Evolutionary conservation across 306 rosid genomes (phyloP).

Genomic region (Arachis stenosperma): DNA sequence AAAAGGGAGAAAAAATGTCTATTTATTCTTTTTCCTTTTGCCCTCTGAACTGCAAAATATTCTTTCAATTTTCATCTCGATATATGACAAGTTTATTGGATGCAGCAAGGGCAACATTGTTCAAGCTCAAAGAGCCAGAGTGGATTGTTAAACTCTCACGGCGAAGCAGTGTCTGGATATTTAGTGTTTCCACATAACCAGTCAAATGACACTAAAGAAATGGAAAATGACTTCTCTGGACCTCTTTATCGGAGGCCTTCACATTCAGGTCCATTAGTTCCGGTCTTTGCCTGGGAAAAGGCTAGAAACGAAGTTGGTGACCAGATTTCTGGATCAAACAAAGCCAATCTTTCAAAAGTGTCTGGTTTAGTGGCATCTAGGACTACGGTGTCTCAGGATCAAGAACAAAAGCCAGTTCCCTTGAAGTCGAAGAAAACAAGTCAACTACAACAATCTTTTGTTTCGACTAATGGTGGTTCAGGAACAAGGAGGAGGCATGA

Average conservation of each 20-base stretch:
- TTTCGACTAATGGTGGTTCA: constrained; percentile 44
- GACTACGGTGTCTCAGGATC: constrained; percentile 46
- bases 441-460: constrained; percentile 46
- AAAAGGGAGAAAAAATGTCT: background rate
- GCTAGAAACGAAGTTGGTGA: constrained; percentile 54
- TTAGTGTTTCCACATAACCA: constrained; percentile 55
- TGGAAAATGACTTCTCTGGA: constrained; percentile 45
- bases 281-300: constrained; percentile 51
- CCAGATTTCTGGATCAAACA: constrained; percentile 39
- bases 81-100: constrained; percentile 13
- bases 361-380: constrained; percentile 59
- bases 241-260: constrained; percentile 56
- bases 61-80: constrained; percentile 21
- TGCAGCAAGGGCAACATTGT: constrained; percentile 61
- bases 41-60: constrained; percentile 8
- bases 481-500: constrained; percentile 56
- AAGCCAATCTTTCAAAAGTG: constrained; percentile 51
- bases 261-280: constrained; percentile 75
- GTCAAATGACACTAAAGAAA: constrained; percentile 46
- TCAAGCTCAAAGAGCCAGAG: constrained; percentile 51
- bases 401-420: constrained; percentile 53
- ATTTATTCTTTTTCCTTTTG: background rate
- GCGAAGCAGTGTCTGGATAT: constrained; percentile 65
- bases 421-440: constrained; percentile 39
- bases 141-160: constrained; percentile 53